Evolutionary conservation across 2,329 filamentous ascomycete species (phyloP).

Genomic region (Botrytis squamosa): DNA sequence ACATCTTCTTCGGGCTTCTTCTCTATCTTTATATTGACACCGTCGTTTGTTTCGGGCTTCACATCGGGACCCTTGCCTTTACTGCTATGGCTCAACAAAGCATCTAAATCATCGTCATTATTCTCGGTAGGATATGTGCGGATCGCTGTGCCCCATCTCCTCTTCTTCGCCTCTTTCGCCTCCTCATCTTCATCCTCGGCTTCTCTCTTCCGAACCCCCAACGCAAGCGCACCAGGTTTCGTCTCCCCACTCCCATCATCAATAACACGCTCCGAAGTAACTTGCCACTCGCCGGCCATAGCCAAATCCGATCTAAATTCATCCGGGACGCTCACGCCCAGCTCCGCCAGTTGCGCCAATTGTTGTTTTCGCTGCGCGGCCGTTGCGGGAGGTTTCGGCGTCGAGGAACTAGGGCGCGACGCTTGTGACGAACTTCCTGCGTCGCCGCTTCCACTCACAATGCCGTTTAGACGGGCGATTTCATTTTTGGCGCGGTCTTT

Average conservation of each 20-base stretch:
- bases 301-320: slow-evolving; percentile 78
- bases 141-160: slow-evolving; percentile 42
- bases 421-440: slow-evolving; percentile 31
- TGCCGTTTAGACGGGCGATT: slow-evolving; percentile 78
- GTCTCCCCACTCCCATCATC: slow-evolving; percentile 46
- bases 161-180: slow-evolving; percentile 58
- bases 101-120: slow-evolving; percentile 44
- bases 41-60: slow-evolving; percentile 29
- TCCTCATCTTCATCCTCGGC: slow-evolving; percentile 63
- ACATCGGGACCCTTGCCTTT: slow-evolving; percentile 33
- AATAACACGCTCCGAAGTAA: slow-evolving; percentile 45
- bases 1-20: slow-evolving; percentile 16
- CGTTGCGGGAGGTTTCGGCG: slow-evolving; percentile 41
- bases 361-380: slow-evolving; percentile 75
- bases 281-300: slow-evolving; percentile 84
- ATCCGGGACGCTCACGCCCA: slow-evolving; percentile 83
- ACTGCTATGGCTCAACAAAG: slow-evolving; percentile 34
- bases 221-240: slow-evolving; percentile 45
- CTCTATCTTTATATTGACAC: slow-evolving; percentile 30
- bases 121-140: slow-evolving; percentile 39
- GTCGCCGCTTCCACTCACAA: slow-evolving; percentile 53
- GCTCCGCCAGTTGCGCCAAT: slow-evolving; percentile 79
- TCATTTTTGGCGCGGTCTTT: slow-evolving; percentile 81
- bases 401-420: slow-evolving; percentile 33
- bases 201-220: slow-evolving; percentile 60